A percentile compares a stretch with the other conserved stretches of the same genome.
phyloP scores from a whole-genome alignment of 495 filamentous ascomycete genomes.

The Mytilinidion resinicola region DNA sequence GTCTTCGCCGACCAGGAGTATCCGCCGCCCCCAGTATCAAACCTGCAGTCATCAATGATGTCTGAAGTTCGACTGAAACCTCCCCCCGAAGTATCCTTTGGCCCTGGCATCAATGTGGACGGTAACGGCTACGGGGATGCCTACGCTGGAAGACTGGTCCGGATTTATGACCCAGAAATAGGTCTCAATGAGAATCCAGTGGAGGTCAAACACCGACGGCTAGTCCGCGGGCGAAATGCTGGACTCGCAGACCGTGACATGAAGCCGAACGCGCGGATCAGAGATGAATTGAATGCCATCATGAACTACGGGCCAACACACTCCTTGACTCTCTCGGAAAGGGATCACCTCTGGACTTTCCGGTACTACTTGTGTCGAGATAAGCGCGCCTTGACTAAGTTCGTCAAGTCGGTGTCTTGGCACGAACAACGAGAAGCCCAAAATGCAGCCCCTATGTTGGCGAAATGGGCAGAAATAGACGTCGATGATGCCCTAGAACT shows the following conservation, averaged over 20 bases:
- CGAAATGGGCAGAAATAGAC: constrained; percentile 95
- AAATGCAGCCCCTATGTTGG: constrained; percentile 81
- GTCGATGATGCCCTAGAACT: constrained; percentile 95
- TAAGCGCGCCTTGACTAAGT: constrained; percentile 91
- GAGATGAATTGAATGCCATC: constrained; percentile 87
- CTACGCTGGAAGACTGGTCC: constrained; percentile 56
- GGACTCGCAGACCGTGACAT: constrained; percentile 87
- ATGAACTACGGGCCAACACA: constrained; percentile 91
- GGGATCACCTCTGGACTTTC: constrained; percentile 95
- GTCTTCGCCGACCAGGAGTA: constrained; percentile 95
- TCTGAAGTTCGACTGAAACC: constrained; percentile 67
- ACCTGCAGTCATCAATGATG: constrained; percentile 54
- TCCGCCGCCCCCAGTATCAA: constrained; percentile 70
- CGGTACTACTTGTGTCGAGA: constrained; percentile 87
- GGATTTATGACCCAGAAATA: constrained; percentile 91
- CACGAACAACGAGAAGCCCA: constrained; percentile 75
- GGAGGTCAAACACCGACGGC: constrained; percentile 86
- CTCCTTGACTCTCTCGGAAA: constrained; percentile 77
- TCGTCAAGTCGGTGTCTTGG: constrained; percentile 96
- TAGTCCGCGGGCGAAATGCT: constrained; percentile 89
- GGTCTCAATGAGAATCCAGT: constrained; percentile 84
- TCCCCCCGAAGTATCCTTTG: constrained; percentile 73
- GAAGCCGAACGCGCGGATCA: constrained; percentile 92
- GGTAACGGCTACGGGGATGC: constrained; percentile 48
- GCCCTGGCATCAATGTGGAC: constrained; percentile 67